Evolutionary conservation across 805 yeast species (phyloP).

Genomic region (Jamesozyma jinghongensis): DNA sequence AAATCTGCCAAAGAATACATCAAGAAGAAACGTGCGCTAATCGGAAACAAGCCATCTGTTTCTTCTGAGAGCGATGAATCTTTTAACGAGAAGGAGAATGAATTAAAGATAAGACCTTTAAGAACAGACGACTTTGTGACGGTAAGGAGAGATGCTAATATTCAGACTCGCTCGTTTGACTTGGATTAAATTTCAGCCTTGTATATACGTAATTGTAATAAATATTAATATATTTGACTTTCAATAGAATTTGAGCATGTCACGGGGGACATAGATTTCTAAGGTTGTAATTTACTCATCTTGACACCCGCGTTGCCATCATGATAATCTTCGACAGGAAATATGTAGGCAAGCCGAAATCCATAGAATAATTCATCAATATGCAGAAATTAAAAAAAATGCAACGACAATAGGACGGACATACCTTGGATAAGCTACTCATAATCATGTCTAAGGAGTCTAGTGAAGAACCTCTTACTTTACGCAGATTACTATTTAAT

Average conservation of each 20-base stretch:
- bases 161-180: conserved; percentile 17
- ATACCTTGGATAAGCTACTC: too few relatives aligned
- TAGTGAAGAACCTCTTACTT: background rate
- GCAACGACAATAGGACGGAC: too few relatives aligned
- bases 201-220: too few relatives aligned
- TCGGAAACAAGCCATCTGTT: conserved; percentile 13
- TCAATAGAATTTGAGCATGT: too few relatives aligned
- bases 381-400: too few relatives aligned
- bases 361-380: too few relatives aligned
- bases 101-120: conserved; percentile 50
- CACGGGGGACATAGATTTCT: too few relatives aligned
- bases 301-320: too few relatives aligned
- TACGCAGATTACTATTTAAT: conserved; percentile 39
- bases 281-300: too few relatives aligned
- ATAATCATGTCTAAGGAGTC: conserved; percentile 4
- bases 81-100: conserved; percentile 16
- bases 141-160: conserved; percentile 15
- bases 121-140: conserved; percentile 51
- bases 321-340: too few relatives aligned
- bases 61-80: background rate
- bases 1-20: conserved; percentile 82
- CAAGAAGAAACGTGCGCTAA: conserved; percentile 40
- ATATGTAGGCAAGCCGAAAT: background rate
- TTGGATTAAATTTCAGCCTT: too few relatives aligned
- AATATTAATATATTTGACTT: too few relatives aligned